Conservation (phyloP, 345 rosid species). For the Moringa oleifera region DNA sequence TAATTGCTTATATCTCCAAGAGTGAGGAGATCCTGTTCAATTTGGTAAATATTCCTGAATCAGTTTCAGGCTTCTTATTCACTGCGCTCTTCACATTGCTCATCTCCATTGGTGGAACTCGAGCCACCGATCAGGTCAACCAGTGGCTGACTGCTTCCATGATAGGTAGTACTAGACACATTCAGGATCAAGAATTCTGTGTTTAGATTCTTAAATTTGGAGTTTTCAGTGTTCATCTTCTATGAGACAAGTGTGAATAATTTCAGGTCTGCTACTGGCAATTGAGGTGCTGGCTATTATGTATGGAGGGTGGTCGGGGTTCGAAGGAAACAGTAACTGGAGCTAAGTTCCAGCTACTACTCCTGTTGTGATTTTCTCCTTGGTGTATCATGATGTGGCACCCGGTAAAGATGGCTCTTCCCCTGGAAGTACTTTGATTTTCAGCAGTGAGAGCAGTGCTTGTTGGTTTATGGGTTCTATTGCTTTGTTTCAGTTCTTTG, state of each 20-base stretch:
- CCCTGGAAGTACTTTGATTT: not conserved
- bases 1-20: slow-evolving; percentile 56
- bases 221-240: too few relatives aligned
- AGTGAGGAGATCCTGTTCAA: slow-evolving; percentile 55
- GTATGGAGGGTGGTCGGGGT: slow-evolving; percentile 50
- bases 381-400: slow-evolving; percentile 54
- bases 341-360: slow-evolving; percentile 47
- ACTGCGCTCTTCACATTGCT: slow-evolving; percentile 38
- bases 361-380: slow-evolving; percentile 56
- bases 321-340: slow-evolving; percentile 44
- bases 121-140: slow-evolving; percentile 49
- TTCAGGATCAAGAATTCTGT: too few relatives aligned
- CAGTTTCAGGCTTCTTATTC: slow-evolving; percentile 38
- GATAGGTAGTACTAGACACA: too few relatives aligned
- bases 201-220: too few relatives aligned
- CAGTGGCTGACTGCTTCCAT: slow-evolving; percentile 53
- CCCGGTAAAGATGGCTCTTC: slow-evolving; percentile 34
- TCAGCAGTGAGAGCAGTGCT: not conserved
- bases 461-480: slow-evolving; percentile 6
- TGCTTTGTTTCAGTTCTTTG: slow-evolving; percentile 43
- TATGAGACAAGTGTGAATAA: too few relatives aligned
- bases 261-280: slow-evolving; percentile 45
- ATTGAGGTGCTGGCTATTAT: slow-evolving; percentile 44
- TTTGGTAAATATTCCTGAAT: slow-evolving; percentile 38
- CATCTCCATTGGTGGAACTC: slow-evolving; percentile 45